phyloP scores from a whole-genome alignment of 2,329 filamentous ascomycete species.

The Calonectria pseudoreteaudii region DNA sequence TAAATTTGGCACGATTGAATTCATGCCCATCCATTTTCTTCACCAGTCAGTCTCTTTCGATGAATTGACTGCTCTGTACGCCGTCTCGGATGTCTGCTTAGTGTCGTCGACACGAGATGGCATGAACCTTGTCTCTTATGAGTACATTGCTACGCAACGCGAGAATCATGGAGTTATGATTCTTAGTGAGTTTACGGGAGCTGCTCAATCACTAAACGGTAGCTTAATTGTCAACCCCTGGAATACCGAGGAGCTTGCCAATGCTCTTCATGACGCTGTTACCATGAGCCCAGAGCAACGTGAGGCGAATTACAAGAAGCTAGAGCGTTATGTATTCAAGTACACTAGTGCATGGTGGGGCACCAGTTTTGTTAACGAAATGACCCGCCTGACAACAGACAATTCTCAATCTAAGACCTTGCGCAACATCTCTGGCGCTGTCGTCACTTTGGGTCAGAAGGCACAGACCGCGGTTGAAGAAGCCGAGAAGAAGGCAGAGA shows the following conservation, averaged over 20 bases:
- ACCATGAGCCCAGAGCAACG: conserved; percentile 94
- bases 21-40: conserved; percentile 99
- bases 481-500: conserved; percentile 35
- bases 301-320: conserved; percentile 87
- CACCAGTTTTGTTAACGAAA: conserved; percentile 88
- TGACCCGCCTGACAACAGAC: conserved; percentile 66
- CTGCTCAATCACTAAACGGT: conserved; percentile 93
- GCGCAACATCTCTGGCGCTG: conserved; percentile 54
- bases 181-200: conserved; percentile 95
- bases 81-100: conserved; percentile 90
- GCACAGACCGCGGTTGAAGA: conserved; percentile 38
- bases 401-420: conserved; percentile 54
- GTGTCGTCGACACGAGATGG: conserved; percentile 97
- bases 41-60: conserved; percentile 97
- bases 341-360: conserved; percentile 99
- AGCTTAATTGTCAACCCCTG: conserved; percentile 97
- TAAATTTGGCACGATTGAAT: conserved; percentile 95
- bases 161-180: conserved; percentile 94
- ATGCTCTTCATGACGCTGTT: conserved; percentile 94
- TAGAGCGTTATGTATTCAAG: conserved; percentile 96
- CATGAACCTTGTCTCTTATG: conserved; percentile 98
- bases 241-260: conserved; percentile 96
- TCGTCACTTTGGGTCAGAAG: conserved; percentile 48
- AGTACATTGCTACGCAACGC: conserved; percentile 95
- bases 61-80: conserved; percentile 93